Evolutionary conservation across 768 basidiomycete species (phyloP).

Genomic region (Hypsizygus marmoreus): DNA sequence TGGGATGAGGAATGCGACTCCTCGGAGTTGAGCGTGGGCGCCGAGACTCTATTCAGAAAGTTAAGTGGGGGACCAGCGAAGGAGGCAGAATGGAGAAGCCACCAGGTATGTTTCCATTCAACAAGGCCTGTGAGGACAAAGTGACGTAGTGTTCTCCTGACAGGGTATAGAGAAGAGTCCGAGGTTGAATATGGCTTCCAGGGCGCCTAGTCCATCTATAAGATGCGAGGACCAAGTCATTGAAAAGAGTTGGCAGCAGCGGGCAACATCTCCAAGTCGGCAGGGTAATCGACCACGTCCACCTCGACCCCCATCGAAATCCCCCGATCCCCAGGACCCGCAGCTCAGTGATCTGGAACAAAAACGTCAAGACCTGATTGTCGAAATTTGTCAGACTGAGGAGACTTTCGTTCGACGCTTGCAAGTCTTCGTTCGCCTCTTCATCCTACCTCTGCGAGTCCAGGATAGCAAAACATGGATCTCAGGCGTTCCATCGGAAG

Average conservation of each 20-base stretch:
- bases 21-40: constrained; percentile 45
- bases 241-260: not conserved
- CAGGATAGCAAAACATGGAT: constrained; percentile 78
- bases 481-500: constrained; percentile 69
- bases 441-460: constrained; percentile 76
- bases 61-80: constrained; percentile 29
- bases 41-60: constrained; percentile 47
- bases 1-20: constrained; percentile 42
- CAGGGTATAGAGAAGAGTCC: not conserved
- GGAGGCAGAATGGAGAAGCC: constrained; percentile 14
- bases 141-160: too few relatives aligned
- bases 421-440: constrained; percentile 65
- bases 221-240: not conserved
- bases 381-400: constrained; percentile 72
- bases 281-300: constrained; percentile 16
- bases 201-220: constrained; percentile 7
- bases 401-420: constrained; percentile 66
- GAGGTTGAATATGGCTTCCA: constrained; percentile 1
- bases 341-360: constrained; percentile 1
- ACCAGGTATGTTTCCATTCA: constrained; percentile 15
- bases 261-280: constrained; percentile 1
- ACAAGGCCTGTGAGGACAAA: too few relatives aligned
- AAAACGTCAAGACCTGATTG: constrained; percentile 38
- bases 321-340: not conserved
- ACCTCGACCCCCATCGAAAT: constrained; percentile 1